These are phyloP conservation scores for Lachancea sp. DNA, from an alignment of 805 yeast genomes.

Conservation along the genomic window DNA sequence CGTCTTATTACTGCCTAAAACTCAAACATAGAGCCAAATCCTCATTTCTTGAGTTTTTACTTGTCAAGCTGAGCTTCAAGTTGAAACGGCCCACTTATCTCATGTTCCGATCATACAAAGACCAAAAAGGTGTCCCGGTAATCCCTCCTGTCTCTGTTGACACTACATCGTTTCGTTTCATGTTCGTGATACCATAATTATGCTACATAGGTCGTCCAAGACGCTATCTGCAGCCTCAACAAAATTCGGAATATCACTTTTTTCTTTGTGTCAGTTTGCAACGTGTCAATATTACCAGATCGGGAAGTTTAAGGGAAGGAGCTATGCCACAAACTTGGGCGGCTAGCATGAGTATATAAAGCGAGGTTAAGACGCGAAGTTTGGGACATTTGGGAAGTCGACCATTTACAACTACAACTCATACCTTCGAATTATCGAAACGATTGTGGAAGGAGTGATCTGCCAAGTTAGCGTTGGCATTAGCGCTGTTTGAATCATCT, in stretches of 20 bases:
- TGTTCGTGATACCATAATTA: background rate
- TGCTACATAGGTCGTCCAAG: background rate
- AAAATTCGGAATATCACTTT: background rate
- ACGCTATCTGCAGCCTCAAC: conserved; percentile 2
- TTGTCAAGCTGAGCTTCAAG: too few relatives aligned
- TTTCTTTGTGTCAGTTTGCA: conserved; percentile 5
- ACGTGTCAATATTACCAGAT: conserved; percentile 5
- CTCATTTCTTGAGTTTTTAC: too few relatives aligned
- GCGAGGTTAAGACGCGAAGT: background rate
- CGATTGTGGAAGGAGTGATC: too few relatives aligned
- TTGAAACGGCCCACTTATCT: too few relatives aligned
- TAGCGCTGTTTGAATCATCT: too few relatives aligned
- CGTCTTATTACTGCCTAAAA: too few relatives aligned
- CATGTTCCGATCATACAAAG: too few relatives aligned
- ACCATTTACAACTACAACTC: too few relatives aligned
- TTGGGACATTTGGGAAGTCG: background rate
- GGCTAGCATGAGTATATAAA: conserved; percentile 6
- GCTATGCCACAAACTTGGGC: conserved; percentile 5
- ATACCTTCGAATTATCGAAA: too few relatives aligned
- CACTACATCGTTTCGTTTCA: background rate
- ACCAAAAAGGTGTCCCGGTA: too few relatives aligned
- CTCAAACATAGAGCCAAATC: too few relatives aligned
- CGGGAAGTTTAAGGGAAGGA: conserved; percentile 2
- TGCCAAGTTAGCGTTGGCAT: background rate
- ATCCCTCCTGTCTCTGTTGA: background rate